phyloP scores from a whole-genome alignment of 2,329 filamentous ascomycete genomes.

The Hypoxylon rubiginosum region DNA sequence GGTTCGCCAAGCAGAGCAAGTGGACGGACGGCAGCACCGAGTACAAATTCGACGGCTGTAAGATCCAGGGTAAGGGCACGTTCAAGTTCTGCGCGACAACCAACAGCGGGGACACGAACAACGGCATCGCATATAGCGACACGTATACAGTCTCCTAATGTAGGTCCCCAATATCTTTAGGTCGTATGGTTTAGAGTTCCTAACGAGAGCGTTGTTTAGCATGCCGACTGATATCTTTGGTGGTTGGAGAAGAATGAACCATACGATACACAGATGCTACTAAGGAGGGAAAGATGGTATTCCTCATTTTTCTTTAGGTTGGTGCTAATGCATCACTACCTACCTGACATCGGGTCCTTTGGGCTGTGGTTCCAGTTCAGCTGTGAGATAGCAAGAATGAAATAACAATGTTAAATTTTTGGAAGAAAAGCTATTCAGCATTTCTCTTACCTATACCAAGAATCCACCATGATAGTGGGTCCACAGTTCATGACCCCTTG shows the following conservation, averaged over 20 bases:
- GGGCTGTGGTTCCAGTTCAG: too few species aligned
- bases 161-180: not conserved
- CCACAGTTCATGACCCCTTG: slow-evolving; percentile 1
- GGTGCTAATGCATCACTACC: not conserved
- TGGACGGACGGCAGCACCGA: not conserved
- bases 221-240: too few species aligned
- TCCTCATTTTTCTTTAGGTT: not conserved
- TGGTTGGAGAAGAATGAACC: too few species aligned
- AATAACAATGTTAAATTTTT: not conserved
- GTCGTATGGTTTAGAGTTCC: too few species aligned
- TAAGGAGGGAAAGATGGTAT: not conserved
- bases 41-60: not conserved
- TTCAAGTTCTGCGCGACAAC: slow-evolving; percentile 3
- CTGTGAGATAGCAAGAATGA: too few species aligned
- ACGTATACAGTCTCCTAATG: too few species aligned
- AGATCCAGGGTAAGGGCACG: not conserved
- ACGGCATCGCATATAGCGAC: too few species aligned
- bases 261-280: too few species aligned
- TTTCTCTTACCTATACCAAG: not conserved
- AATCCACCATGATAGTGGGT: slow-evolving; percentile 6
- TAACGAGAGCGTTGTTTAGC: too few species aligned
- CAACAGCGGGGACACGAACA: too few species aligned
- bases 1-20: not conserved
- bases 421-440: not conserved
- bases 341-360: too few species aligned